phyloP scores from a whole-genome alignment of 1,284 basidiomycete species.

The Rhodotorula sp. region DNA sequence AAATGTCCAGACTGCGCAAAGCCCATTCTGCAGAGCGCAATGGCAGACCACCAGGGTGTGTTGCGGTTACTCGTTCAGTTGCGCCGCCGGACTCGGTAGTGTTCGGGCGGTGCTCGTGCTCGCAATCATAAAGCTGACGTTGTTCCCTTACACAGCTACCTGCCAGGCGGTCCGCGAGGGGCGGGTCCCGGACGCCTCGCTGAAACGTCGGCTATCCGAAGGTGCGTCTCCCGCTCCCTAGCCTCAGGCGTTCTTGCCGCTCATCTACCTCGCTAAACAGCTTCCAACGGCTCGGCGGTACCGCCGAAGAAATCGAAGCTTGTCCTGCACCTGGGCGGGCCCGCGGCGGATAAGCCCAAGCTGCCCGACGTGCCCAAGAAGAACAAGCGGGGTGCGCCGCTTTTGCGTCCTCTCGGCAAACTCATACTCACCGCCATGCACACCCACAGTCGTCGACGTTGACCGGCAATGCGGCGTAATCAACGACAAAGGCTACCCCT shows the following conservation, averaged over 20 bases:
- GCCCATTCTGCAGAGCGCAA: conserved; percentile 71
- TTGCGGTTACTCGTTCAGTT: conserved; percentile 18
- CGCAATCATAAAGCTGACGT: not conserved
- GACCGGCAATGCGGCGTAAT: conserved; percentile 97
- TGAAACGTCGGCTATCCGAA: conserved; percentile 44
- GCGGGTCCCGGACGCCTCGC: conserved; percentile 53
- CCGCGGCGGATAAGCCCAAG: not conserved
- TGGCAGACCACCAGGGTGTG: conserved; percentile 72
- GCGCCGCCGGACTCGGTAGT: not conserved
- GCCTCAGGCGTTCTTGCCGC: not conserved
- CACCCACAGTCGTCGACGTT: conserved; percentile 63
- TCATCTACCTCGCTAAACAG: not conserved
- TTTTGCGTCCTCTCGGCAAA: not conserved
- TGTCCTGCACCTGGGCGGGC: conserved; percentile 23
- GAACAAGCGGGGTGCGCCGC: conserved; percentile 17
- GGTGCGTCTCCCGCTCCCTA: conserved; percentile 5
- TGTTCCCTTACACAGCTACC: conserved; percentile 55
- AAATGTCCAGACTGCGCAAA: conserved; percentile 77
- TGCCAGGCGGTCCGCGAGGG: conserved; percentile 64
- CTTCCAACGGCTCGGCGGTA: conserved; percentile 6
- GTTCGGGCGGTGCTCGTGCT: not conserved
- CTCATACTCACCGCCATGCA: not conserved
- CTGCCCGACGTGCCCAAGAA: conserved; percentile 19
- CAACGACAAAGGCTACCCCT: conserved; percentile 90
- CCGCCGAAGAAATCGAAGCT: conserved; percentile 30